These are phyloP conservation scores for Starmerella apis DNA, from an alignment of 805 yeast genomes.

Conservation along the genomic window DNA sequence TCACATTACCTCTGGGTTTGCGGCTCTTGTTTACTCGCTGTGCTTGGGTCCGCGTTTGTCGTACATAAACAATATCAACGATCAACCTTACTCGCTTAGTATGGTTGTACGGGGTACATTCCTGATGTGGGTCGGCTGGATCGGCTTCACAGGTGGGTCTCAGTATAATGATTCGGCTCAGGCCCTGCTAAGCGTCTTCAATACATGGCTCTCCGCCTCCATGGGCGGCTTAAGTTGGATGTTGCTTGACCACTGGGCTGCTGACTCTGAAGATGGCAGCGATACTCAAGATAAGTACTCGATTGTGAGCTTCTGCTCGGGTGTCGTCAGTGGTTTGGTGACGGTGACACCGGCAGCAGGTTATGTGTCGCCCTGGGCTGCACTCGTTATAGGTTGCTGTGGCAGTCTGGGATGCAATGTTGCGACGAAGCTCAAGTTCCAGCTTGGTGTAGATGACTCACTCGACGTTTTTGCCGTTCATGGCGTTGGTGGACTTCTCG, in stretches of 20 bases:
- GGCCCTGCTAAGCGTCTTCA: conserved; percentile 42
- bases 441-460: conserved; percentile 80
- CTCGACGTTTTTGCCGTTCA: conserved; percentile 79
- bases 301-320: conserved; percentile 87
- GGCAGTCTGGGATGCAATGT: conserved; percentile 72
- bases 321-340: conserved; percentile 87
- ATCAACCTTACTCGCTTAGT: conserved; percentile 55
- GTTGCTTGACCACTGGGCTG: conserved; percentile 33
- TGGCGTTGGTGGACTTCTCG: conserved; percentile 37
- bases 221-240: conserved; percentile 40
- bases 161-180: conserved; percentile 32
- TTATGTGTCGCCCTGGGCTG: conserved; percentile 74
- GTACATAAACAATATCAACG: conserved; percentile 34
- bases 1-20: conserved; percentile 59
- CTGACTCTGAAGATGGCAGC: background rate
- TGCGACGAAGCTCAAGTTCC: conserved; percentile 68
- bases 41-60: conserved; percentile 57
- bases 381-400: conserved; percentile 61
- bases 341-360: conserved; percentile 98
- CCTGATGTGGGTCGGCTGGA: conserved; percentile 67
- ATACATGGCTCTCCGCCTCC: conserved; percentile 45
- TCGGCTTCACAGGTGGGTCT: conserved; percentile 69
- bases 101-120: conserved; percentile 58
- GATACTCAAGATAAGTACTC: conserved; percentile 51
- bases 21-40: conserved; percentile 59